These are phyloP conservation scores for Nemania sp. DNA, from an alignment of 2,329 filamentous ascomycete genomes.

Conservation along the genomic window DNA sequence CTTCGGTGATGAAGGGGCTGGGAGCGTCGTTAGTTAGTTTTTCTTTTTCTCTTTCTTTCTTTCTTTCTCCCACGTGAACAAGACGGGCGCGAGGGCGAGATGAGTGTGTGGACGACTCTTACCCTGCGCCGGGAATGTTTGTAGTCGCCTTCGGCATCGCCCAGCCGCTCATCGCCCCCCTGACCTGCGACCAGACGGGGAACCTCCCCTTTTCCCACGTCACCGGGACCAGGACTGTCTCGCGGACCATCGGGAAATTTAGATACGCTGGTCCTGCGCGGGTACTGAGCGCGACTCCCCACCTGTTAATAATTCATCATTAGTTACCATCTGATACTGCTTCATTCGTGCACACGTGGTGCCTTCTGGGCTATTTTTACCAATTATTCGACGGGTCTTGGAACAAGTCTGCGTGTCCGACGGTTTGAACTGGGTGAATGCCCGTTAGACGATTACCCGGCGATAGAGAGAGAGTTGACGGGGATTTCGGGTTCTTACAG, in stretches of 20 bases:
- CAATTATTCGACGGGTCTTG: slow-evolving; percentile 50
- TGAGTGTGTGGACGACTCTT: slow-evolving; percentile 3
- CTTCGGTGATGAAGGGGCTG: slow-evolving; percentile 48
- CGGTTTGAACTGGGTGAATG: slow-evolving; percentile 52
- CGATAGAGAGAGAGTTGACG: too few relatives aligned
- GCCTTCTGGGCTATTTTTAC: too few relatives aligned
- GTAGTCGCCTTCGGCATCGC: slow-evolving; percentile 24
- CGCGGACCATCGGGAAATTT: slow-evolving; percentile 50
- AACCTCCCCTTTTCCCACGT: slow-evolving; percentile 44
- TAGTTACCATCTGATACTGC: too few relatives aligned
- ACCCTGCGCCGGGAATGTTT: slow-evolving; percentile 37
- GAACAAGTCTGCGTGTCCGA: slow-evolving; percentile 62
- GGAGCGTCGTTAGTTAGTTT: background rate
- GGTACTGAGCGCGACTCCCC: slow-evolving; percentile 48
- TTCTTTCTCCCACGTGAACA: background rate
- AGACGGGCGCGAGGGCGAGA: background rate
- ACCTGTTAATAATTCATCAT: slow-evolving; percentile 36
- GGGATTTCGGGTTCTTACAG: slow-evolving; percentile 36
- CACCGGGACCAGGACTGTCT: slow-evolving; percentile 48
- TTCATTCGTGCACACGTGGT: too few relatives aligned
- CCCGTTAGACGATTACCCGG: background rate
- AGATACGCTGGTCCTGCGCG: slow-evolving; percentile 45
- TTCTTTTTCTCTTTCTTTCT: too few relatives aligned
- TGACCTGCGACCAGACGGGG: slow-evolving; percentile 44
- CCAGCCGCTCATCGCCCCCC: slow-evolving; percentile 45